Conservation (phyloP, 164 flowering plant genomes). For the Umbellularia californica region DNA sequence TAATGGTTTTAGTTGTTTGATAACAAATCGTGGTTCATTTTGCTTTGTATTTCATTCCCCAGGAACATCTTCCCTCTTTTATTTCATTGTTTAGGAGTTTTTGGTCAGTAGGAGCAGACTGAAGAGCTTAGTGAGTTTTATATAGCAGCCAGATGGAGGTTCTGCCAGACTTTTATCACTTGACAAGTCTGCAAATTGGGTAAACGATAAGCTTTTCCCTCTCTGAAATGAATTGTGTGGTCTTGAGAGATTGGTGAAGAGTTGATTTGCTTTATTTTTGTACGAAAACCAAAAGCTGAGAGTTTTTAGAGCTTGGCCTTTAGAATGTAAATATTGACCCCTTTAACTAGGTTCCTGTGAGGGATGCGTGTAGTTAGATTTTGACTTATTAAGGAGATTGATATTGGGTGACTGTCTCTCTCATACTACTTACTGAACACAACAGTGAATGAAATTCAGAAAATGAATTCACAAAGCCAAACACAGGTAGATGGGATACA, state of each 20-base stretch:
- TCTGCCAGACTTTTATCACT: constrained; percentile 14
- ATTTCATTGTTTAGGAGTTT: background rate
- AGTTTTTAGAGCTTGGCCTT: no score
- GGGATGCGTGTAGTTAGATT: no score
- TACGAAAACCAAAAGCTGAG: no score
- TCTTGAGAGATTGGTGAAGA: background rate
- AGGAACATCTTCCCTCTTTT: background rate
- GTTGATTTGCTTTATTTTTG: background rate
- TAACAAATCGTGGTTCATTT: background rate
- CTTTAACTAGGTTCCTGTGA: no score
- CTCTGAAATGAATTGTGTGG: background rate
- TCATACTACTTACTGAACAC: background rate
- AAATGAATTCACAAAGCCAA: no score
- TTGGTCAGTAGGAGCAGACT: constrained; percentile 1
- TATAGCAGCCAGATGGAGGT: background rate
- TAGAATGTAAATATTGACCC: no score
- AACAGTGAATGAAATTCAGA: background rate
- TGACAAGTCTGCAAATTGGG: constrained; percentile 20
- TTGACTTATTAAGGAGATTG: no score
- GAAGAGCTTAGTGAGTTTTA: background rate
- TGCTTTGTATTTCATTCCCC: background rate
- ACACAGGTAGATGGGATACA: no score
- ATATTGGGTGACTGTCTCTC: no score
- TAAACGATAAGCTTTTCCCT: background rate
- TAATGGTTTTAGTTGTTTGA: no score